Base-by-base conservation (phyloP, 2,329 filamentous ascomycete genomes). In the Phyllosticta citribraziliensis region DNA sequence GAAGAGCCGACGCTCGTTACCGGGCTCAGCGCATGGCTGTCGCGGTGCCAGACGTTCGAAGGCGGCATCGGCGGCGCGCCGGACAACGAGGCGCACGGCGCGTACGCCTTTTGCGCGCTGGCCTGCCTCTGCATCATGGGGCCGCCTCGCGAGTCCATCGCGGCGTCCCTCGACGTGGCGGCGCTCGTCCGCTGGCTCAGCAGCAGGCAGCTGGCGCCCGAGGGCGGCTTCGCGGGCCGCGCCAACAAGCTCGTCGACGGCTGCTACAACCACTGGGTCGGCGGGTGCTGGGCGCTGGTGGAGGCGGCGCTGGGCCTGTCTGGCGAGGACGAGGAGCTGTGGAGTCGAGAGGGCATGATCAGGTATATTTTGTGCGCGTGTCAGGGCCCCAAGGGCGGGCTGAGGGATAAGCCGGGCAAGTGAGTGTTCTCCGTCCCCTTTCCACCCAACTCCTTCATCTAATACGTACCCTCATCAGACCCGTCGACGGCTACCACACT, bases 171-270 rank as follows among this genome's bases (percentile, higher is more conserved):
- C 63, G 81, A 97, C 74, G 76, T 97, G 60, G 83, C 86, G 64
- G 79, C 85, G 57, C 81, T 99, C 59, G 81, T 94, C 55, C 85
- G 87, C 63, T 99, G 94, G 91, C 83, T 99, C 50, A 93, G 91
- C 8, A 86, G 89, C 53, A 87, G 91, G 63, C 94, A 99, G 74
- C 89, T 93, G 72, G 85, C 86, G 30, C 94, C 93, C 3, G 94
- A 97, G 73, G 92, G 92, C 65, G 94, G 94, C 40, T 92, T 96
- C 70, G 88, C 90, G 51, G 94, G 94, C 64, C 88, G 94, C 67
- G 96, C 93, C 27, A 97, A 97, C 80, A 99, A 99, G 77, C 82
- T 99, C 33, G 94, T 97, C 33, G 94, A 99, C 74, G 94, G 93
- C 54, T 99, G 94, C 77, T 99, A 99, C 78, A 96, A 90, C 72